phyloP scores from a whole-genome alignment of 116 monocot species.

The Posidonia oceanica region DNA sequence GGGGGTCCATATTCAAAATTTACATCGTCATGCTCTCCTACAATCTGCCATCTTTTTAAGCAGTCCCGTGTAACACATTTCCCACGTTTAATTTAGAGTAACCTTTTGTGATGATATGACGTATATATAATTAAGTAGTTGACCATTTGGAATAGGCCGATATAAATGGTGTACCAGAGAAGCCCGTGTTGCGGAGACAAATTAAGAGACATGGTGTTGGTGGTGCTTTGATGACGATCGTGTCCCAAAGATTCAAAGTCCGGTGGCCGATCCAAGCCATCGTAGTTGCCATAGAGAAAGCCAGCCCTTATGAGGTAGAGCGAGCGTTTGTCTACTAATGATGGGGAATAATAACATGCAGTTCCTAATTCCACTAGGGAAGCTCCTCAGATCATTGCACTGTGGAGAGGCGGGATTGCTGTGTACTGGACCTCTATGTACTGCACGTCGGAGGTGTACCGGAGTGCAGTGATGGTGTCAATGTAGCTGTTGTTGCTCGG shows the following conservation, averaged over 20 bases:
- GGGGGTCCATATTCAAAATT: too few species aligned
- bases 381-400: constrained; percentile 11
- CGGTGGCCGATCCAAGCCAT: constrained; percentile 3
- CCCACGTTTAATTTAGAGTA: too few species aligned
- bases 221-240: neutral
- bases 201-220: neutral
- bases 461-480: constrained; percentile 4
- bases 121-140: too few species aligned
- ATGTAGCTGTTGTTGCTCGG: neutral
- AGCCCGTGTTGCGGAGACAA: constrained; percentile 8
- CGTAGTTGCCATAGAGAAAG: constrained; percentile 38
- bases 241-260: constrained; percentile 25
- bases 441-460: constrained; percentile 8
- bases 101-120: too few species aligned
- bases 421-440: constrained; percentile 6
- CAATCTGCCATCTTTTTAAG: too few species aligned
- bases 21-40: too few species aligned
- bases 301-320: constrained; percentile 22
- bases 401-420: neutral
- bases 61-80: too few species aligned
- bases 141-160: too few species aligned
- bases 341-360: constrained; percentile 16
- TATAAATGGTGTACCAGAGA: constrained; percentile 8
- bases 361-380: constrained; percentile 17
- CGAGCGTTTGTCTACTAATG: neutral